Base-by-base conservation (phyloP, 148 eudicot genomes). In the Oxyria digyna region DNA sequence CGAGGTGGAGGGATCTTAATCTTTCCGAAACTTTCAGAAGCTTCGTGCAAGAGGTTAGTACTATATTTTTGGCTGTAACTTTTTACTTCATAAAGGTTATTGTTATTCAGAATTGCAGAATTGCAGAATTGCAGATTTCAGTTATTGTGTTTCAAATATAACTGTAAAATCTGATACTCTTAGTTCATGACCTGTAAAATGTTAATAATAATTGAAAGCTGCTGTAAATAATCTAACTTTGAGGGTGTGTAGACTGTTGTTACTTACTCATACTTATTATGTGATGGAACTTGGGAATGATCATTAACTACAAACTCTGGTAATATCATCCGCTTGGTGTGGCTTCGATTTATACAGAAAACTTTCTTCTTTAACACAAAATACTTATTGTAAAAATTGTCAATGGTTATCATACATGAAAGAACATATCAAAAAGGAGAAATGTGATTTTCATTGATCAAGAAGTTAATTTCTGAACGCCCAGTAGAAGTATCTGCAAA, bases 1-100 rank as follows among this genome's bases (percentile, higher is more conserved):
- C 74, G 20, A 81, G 76, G 75, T 94, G 98, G 98, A 86, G 96
- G 79, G 77, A 80, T 74, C 89, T 77, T 69, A 74, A 82, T 74
- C 79, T 94, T 67, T 70, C 96, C 11, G 70, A 41, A 76, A 82
- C 71, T 18, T 94, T 86, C 76, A 73, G 66, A 78, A 84, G 67
- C 76, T 77, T 90, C 74, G 85, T 81, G 63, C 76, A 76, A 69
- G 74, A 84, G 96, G 97, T 91, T 74, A 87, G 92, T 73, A 42
- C 54, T 33, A 55, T 54, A 69, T 52, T 77, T 66, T 17, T 23
- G 45, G 3, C 43, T 35, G 42, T 17, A 5, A 6, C 8, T 38
- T 5, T 38, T 38, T 5, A 8, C 27, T 20, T 50, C 57, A 50
- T 50, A 10, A 6, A 50, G 57, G 11, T 18, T 18, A 21, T 20